These are phyloP conservation scores for Lepidium africanum DNA, from an alignment of 345 rosid species.

Conservation along the genomic window DNA sequence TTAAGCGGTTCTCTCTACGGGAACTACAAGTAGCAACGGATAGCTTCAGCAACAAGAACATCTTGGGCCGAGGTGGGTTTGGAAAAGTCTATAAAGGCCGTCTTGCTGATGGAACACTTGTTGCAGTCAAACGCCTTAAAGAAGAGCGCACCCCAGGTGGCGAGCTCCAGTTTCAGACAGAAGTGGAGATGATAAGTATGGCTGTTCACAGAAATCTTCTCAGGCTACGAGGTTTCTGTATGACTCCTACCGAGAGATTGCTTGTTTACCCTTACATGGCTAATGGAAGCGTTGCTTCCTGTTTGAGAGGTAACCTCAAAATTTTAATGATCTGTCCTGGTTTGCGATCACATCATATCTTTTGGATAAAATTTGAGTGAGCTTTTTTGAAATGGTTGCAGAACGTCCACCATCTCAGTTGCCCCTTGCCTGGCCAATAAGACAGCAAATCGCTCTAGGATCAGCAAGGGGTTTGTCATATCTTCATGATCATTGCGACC, in stretches of 20 bases:
- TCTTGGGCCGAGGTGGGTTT: conserved; percentile 93
- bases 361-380: background rate
- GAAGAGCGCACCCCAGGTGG: conserved; percentile 99
- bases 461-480: conserved; percentile 92
- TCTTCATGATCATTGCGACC: conserved; percentile 96
- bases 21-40: conserved; percentile 93
- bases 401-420: conserved; percentile 76
- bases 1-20: conserved; percentile 79
- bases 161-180: conserved; percentile 93
- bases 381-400: conserved; percentile 15
- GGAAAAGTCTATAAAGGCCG: conserved; percentile 95
- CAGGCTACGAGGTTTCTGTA: conserved; percentile 81
- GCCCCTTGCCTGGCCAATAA: conserved; percentile 80
- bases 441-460: conserved; percentile 80
- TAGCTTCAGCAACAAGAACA: conserved; percentile 83
- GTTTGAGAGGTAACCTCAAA: conserved; percentile 59
- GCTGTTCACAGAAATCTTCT: conserved; percentile 94
- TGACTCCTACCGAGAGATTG: conserved; percentile 90
- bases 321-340: background rate
- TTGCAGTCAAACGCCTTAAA: conserved; percentile 85
- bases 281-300: conserved; percentile 94
- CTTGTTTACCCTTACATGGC: conserved; percentile 98
- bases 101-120: conserved; percentile 84
- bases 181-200: conserved; percentile 98
- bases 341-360: background rate